Conservation (phyloP, 1,284 basidiomycete genomes). For the Coniferiporia weirii region DNA sequence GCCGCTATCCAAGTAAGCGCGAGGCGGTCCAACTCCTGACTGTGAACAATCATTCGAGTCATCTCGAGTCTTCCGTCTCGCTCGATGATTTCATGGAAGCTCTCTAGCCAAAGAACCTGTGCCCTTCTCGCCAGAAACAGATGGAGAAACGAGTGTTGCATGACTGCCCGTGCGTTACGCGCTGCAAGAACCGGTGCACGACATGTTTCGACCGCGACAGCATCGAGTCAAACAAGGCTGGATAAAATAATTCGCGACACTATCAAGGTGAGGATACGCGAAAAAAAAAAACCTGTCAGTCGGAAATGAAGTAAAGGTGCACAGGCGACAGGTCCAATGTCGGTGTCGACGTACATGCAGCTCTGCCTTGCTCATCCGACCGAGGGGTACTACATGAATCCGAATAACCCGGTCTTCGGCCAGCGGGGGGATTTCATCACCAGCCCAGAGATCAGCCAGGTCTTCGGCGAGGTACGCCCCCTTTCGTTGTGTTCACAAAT, state of each 20-base stretch:
- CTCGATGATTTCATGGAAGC: not conserved
- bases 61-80: not conserved
- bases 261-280: slow-evolving; percentile 47
- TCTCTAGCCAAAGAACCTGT: not conserved
- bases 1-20: too few species aligned
- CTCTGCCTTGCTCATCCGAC: slow-evolving; percentile 83
- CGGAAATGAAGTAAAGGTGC: not conserved
- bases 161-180: not conserved
- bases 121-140: not conserved
- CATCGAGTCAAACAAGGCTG: slow-evolving; percentile 24
- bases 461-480: slow-evolving; percentile 86
- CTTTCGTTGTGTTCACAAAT: slow-evolving; percentile 12
- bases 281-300: not conserved
- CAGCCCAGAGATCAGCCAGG: slow-evolving; percentile 93
- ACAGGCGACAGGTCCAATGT: slow-evolving; percentile 82
- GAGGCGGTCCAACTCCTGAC: not conserved
- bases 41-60: slow-evolving; percentile 4
- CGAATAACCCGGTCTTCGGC: slow-evolving; percentile 75
- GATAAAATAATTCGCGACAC: slow-evolving; percentile 63
- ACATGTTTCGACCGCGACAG: not conserved
- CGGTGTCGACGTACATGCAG: slow-evolving; percentile 85
- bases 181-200: not conserved
- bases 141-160: not conserved
- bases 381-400: slow-evolving; percentile 86
- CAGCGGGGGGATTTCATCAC: slow-evolving; percentile 91